Conservation (phyloP, 306 rosid species). For the Senna siamea region DNA sequence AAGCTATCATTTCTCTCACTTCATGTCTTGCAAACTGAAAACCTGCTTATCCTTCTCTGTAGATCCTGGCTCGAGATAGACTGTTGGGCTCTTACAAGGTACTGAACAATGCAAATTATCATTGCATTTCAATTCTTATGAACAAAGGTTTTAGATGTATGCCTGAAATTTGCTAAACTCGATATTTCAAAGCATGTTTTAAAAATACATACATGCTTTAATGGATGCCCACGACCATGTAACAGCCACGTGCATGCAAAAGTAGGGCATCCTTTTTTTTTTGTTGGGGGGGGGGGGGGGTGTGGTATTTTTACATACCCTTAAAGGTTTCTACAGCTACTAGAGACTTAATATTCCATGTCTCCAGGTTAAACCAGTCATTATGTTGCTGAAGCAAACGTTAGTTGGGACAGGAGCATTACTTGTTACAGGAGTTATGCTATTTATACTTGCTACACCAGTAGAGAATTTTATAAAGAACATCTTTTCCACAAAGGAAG, state of each 20-base stretch:
- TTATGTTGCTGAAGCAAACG: conserved; percentile 86
- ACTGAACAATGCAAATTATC: conserved; percentile 28
- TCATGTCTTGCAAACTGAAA: conserved; percentile 39
- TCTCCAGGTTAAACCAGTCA: conserved; percentile 89
- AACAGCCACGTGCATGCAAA: no score
- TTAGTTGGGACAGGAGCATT: conserved; percentile 89
- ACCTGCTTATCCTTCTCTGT: conserved; percentile 34
- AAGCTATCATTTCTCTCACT: conserved; percentile 5
- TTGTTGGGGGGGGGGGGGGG: no score
- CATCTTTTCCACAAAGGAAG: conserved; percentile 56
- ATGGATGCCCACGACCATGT: no score
- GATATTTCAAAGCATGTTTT: conserved; percentile 31
- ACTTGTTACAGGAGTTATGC: conserved; percentile 81
- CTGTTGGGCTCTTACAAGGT: conserved; percentile 97
- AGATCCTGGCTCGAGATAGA: conserved; percentile 96
- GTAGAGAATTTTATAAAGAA: conserved; percentile 68
- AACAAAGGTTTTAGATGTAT: conserved; percentile 13
- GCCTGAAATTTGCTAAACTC: conserved; percentile 24
- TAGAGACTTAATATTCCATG: conserved; percentile 29
- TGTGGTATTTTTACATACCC: no score
- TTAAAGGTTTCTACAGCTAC: neutral
- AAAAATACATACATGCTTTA: neutral
- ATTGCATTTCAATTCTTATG: conserved; percentile 25
- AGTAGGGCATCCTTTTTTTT: no score
- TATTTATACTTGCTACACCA: conserved; percentile 84